These are phyloP conservation scores for Suillus alpinus DNA, from an alignment of 768 basidiomycete genomes.

Conservation along the genomic window DNA sequence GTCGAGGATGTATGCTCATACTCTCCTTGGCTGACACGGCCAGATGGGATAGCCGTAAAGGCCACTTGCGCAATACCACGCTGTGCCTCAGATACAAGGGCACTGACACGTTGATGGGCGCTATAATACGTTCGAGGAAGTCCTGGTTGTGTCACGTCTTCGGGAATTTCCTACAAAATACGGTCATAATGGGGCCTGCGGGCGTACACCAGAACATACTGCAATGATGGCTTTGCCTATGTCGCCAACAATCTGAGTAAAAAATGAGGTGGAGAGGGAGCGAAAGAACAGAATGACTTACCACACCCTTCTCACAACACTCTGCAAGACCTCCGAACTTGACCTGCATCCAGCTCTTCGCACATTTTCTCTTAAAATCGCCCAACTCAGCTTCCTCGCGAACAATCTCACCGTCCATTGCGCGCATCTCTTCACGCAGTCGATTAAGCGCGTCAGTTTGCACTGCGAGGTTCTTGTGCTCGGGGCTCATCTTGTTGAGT, in stretches of 20 bases:
- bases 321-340: constrained; percentile 89
- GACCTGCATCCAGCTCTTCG: constrained; percentile 69
- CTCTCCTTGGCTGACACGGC: constrained; percentile 2
- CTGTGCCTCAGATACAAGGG: constrained; percentile 61
- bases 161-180: constrained; percentile 64
- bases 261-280: neutral
- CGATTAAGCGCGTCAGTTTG: constrained; percentile 74
- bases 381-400: constrained; percentile 75
- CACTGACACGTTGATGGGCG: constrained; percentile 60
- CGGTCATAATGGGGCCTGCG: constrained; percentile 6
- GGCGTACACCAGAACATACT: constrained; percentile 17
- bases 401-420: constrained; percentile 81
- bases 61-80: constrained; percentile 51
- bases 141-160: constrained; percentile 80
- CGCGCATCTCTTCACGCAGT: constrained; percentile 72
- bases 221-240: constrained; percentile 47
- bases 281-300: constrained; percentile 23
- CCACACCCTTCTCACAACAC: constrained; percentile 75
- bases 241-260: constrained; percentile 44
- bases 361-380: constrained; percentile 76
- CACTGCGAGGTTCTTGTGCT: constrained; percentile 75
- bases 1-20: constrained; percentile 10
- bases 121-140: constrained; percentile 70
- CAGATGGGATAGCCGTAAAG: constrained; percentile 41
- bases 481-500: constrained; percentile 83